Conservation (phyloP, 768 basidiomycete species). For the Podaxis carcinomalis region DNA sequence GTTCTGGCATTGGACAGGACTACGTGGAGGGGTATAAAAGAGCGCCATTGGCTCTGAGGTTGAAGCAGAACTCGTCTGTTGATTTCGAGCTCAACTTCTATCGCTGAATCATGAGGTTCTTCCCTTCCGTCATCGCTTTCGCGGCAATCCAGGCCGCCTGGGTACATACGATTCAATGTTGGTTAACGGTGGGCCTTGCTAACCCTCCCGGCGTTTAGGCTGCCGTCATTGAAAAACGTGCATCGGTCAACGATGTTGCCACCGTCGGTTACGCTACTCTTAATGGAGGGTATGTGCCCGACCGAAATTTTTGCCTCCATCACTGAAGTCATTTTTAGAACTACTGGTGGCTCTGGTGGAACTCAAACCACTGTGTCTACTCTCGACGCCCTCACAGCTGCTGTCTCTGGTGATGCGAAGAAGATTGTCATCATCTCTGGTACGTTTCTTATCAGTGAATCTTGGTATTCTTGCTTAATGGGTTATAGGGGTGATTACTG, state of each 20-base stretch:
- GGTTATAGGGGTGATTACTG: conserved; percentile 35
- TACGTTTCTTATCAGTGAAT: conserved; percentile 3
- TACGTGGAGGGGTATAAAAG: conserved; percentile 7
- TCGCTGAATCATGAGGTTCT: conserved; percentile 27
- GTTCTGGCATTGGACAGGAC: not conserved
- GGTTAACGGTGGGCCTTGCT: not conserved
- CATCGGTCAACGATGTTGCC: conserved; percentile 32
- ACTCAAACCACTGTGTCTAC: conserved; percentile 38
- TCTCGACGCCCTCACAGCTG: conserved; percentile 35
- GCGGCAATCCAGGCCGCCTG: conserved; percentile 25
- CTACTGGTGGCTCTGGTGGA: conserved; percentile 41
- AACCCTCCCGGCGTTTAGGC: not conserved
- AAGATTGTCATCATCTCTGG: conserved; percentile 44
- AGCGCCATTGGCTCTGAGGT: not conserved
- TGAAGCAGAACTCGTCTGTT: not conserved
- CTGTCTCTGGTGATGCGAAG: conserved; percentile 35
- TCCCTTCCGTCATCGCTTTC: conserved; percentile 27
- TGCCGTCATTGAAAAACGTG: conserved; percentile 23
- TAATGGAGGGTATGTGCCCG: conserved; percentile 30
- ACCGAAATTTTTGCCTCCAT: not conserved
- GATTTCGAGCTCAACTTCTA: not conserved
- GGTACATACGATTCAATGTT: conserved; percentile 14
- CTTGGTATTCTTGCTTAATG: not conserved
- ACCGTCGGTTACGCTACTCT: conserved; percentile 35
- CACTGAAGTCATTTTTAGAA: conserved; percentile 22